These are phyloP conservation scores for carrot (Daucus carota) DNA, from an alignment of 129 eudicot species.

Conservation along the genomic window DH1_v3.0 NC_030387.2:33810001-33810500, in stretches of 20 bases:
- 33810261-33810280: slow-evolving; percentile 85
- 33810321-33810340: slow-evolving; percentile 14
- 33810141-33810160: slow-evolving; percentile 73
- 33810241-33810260: slow-evolving; percentile 94
- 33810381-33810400: too few species aligned
- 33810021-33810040: slow-evolving; percentile 74
- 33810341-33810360: background rate
- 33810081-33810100: slow-evolving; percentile 56
- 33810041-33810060: slow-evolving; percentile 89
- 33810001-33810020: slow-evolving; percentile 65
- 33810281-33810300: slow-evolving; percentile 81
- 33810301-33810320: slow-evolving; percentile 91
- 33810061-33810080: slow-evolving; percentile 87
- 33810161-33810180: slow-evolving; percentile 63
- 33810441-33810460: background rate
- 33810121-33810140: slow-evolving; percentile 82
- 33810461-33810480: background rate
- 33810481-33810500: background rate
- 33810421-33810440: background rate
- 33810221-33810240: slow-evolving; percentile 93
- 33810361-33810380: background rate
- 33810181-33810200: slow-evolving; percentile 99
- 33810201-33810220: slow-evolving; percentile 90
- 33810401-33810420: too few species aligned
- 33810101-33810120: slow-evolving; percentile 79